Conservation (phyloP, 805 yeast species). For the Ogataea kodamae region DNA sequence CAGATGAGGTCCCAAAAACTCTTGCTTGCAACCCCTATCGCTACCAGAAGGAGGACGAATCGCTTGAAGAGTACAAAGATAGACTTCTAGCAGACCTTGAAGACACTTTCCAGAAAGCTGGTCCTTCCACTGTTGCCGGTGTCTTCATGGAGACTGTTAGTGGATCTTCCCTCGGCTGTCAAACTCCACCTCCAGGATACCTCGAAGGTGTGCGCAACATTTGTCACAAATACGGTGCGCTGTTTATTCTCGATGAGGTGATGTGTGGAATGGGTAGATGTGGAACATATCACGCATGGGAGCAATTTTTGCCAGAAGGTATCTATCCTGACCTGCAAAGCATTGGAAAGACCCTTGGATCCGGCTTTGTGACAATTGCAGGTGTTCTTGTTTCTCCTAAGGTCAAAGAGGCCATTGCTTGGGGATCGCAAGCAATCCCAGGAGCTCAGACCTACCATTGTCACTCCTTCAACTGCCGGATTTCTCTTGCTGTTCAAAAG, state of each 20-base stretch:
- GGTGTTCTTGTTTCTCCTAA: slow-evolving; percentile 41
- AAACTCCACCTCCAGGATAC: slow-evolving; percentile 42
- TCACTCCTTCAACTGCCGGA: slow-evolving; percentile 42
- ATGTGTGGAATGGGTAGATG: slow-evolving; percentile 54
- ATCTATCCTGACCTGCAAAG: slow-evolving; percentile 46
- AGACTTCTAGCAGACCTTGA: slow-evolving; percentile 38
- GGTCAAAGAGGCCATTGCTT: slow-evolving; percentile 33
- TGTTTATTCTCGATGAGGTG: slow-evolving; percentile 48
- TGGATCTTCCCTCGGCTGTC: slow-evolving; percentile 43
- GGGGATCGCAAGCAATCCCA: slow-evolving; percentile 37
- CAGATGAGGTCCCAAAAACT: slow-evolving; percentile 23
- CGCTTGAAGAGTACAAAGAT: slow-evolving; percentile 36
- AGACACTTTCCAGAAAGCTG: slow-evolving; percentile 36
- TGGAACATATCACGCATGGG: slow-evolving; percentile 43
- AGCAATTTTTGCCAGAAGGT: slow-evolving; percentile 13
- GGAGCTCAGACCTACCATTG: slow-evolving; percentile 49
- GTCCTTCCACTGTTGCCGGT: slow-evolving; percentile 40
- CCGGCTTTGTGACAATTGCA: slow-evolving; percentile 47
- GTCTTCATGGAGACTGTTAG: slow-evolving; percentile 42
- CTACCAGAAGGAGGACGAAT: slow-evolving; percentile 31
- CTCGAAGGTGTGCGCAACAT: slow-evolving; percentile 41
- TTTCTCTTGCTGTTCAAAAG: slow-evolving; percentile 42
- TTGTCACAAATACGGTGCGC: slow-evolving; percentile 47
- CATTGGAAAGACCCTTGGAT: slow-evolving; percentile 46
- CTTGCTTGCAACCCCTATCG: slow-evolving; percentile 34